These are phyloP conservation scores for Xylaria sp. DNA, from an alignment of 2,329 filamentous ascomycete species.

Conservation along the genomic window DNA sequence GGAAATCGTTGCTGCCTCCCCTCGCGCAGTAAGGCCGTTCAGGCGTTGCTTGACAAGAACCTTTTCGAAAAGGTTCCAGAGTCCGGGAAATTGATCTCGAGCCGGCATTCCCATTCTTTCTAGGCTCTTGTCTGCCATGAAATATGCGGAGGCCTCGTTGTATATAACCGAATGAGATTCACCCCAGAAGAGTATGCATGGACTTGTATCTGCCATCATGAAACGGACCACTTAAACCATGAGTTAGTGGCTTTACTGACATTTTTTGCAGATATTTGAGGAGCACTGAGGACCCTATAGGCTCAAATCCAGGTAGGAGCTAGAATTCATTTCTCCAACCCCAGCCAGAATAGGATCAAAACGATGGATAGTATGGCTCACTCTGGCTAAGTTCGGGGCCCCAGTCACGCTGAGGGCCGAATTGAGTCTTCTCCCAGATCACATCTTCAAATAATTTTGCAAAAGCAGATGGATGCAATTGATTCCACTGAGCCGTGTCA, in stretches of 20 bases:
- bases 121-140: neutral
- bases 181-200: neutral
- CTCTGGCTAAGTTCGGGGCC: neutral
- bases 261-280: too few species aligned
- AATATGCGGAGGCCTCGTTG: neutral
- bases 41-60: neutral
- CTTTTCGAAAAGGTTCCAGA: neutral
- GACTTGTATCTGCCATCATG: neutral
- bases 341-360: too few species aligned
- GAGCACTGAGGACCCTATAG: neutral
- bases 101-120: neutral
- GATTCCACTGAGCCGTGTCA: neutral
- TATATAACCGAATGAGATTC: neutral
- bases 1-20: neutral
- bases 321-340: too few species aligned
- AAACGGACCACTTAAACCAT: neutral
- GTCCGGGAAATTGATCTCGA: neutral
- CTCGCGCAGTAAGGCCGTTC: neutral
- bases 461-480: neutral
- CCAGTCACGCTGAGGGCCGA: neutral
- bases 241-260: too few species aligned
- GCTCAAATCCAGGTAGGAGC: neutral
- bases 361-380: neutral
- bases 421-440: neutral
- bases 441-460: neutral